Evolutionary conservation across 176 grass and related monocot genomes (phyloP), one percentile per base, ranked within the genome.

Genomic region (Areca catechu): DNA sequence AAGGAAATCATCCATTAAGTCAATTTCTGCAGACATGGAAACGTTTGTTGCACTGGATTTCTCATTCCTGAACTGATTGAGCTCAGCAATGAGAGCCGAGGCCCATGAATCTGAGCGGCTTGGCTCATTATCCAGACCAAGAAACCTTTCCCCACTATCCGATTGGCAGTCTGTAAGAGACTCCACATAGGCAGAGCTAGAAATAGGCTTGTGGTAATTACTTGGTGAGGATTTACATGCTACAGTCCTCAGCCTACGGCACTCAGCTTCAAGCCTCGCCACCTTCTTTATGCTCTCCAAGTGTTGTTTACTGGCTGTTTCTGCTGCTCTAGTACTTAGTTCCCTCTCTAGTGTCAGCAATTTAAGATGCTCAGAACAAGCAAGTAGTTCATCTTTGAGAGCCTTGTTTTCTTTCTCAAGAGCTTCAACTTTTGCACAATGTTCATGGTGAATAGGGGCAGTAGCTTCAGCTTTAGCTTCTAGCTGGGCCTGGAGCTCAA

Each of bases 231-330:
- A 66, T 47, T 62, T 73, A 49, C 29, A 22, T 56, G 50, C 28
- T 48, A 58, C 70, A 62, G 62, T 68, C 18, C 71, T 81, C 67
- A 98, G 62, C 73, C 67, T 82, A 59, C 84, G 77, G 50, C 88
- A 86, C 56, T 98, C 94, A 4, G 82, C 73, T 65, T 93, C 84
- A 54, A 98, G 65, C 66, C 72, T 98, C 20, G 58, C 57, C 34
- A 75, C 49, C 73, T 92, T 98, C 80, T 80, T 89, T 68, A 93
- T 79, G 81, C 70, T 78, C 66, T 89, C 81, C 18, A 98, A 75
- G 30, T 88, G 84, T 70, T 85, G 88, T 76, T 93, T 98, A 62
- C 94, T 93, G 5, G 88, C 84, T 24, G 69, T 76, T 74, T 98
- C 94, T 3, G 94, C 94, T 0, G 88, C 76, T 56, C 75, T 85